Conservation (phyloP, 1,284 basidiomycete species). For the Apiotrichum sp. region DNA sequence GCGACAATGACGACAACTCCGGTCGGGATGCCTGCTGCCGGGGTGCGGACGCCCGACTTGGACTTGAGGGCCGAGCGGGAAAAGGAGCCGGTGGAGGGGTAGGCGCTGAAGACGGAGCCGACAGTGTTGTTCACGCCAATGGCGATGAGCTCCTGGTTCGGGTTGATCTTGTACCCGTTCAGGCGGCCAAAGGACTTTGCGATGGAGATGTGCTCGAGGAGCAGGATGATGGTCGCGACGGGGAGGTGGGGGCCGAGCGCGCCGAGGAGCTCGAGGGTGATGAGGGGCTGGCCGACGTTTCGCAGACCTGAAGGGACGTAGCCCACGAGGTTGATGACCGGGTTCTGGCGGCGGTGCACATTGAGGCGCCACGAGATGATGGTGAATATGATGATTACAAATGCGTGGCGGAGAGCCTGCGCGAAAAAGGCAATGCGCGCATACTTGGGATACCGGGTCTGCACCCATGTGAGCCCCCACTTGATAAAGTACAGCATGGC, state of each 20-base stretch:
- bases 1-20: constrained; percentile 87
- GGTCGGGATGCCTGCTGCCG: constrained; percentile 79
- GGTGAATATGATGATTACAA: constrained; percentile 78
- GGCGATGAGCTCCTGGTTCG: constrained; percentile 94
- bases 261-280: constrained; percentile 59
- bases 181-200: constrained; percentile 91
- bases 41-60: constrained; percentile 93
- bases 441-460: constrained; percentile 61
- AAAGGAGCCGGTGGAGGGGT: constrained; percentile 96
- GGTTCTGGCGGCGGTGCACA: constrained; percentile 60
- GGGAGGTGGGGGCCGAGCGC: constrained; percentile 75
- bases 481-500: constrained; percentile 67
- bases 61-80: constrained; percentile 93
- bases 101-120: constrained; percentile 80
- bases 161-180: constrained; percentile 96
- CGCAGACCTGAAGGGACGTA: constrained; percentile 76
- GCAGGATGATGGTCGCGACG: constrained; percentile 86
- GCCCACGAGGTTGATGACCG: constrained; percentile 72
- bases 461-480: constrained; percentile 56
- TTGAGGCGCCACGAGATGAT: constrained; percentile 78
- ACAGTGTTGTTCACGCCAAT: constrained; percentile 75
- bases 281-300: constrained; percentile 65
- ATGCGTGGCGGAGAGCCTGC: constrained; percentile 74
- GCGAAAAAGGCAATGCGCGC: constrained; percentile 81
- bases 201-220: constrained; percentile 96